A percentile compares a stretch with the other conserved stretches of the same genome.
These are phyloP conservation scores for Solanum gracilifrons DNA, from an alignment of 257 asterid genomes.

Conservation along the genomic window DNA sequence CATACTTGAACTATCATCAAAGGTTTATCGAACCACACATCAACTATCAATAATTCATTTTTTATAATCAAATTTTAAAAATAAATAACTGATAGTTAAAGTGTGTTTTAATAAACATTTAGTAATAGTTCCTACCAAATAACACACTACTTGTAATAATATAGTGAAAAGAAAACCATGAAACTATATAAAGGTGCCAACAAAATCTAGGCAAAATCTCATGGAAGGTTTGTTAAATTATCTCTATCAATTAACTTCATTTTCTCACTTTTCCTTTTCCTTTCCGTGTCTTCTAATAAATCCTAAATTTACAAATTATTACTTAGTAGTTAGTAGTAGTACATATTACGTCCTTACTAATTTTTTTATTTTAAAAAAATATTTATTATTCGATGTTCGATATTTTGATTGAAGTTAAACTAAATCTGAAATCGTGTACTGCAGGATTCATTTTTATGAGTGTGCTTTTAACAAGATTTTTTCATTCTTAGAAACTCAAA, in stretches of 20 bases:
- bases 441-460: neutral
- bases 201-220: neutral
- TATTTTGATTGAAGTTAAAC: neutral
- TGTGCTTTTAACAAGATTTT: neutral
- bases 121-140: too few relatives aligned
- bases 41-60: too few relatives aligned
- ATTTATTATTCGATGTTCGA: neutral
- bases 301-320: neutral
- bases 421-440: neutral
- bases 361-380: neutral
- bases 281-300: neutral
- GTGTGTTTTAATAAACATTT: too few relatives aligned
- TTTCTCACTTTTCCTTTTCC: neutral
- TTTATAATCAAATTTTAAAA: too few relatives aligned
- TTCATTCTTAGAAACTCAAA: neutral
- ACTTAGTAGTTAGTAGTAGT: neutral
- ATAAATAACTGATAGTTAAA: neutral
- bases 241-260: neutral
- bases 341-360: neutral
- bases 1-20: too few relatives aligned
- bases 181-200: neutral
- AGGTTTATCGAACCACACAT: too few relatives aligned
- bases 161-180: neutral
- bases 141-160: neutral
- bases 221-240: neutral